Base-by-base conservation (phyloP, 2,329 filamentous ascomycete species). In the Herpotrichia juniperi region DNA sequence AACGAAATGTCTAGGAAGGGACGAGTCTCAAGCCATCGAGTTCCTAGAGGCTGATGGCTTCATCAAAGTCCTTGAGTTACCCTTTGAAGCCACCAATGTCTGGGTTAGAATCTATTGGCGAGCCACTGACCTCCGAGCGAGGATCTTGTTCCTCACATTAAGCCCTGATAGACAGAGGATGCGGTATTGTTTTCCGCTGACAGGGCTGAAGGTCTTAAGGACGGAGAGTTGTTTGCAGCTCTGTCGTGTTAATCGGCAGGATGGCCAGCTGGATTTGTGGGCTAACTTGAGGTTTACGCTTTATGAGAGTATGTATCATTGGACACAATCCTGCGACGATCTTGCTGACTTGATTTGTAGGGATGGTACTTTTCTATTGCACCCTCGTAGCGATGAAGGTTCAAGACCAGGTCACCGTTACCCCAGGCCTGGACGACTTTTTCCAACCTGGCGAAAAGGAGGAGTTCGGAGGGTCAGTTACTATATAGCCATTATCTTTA, bases 321-420 rank as follows among this genome's bases (percentile, higher is more conserved):
- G 12, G 19, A 4, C 9, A 22, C 19, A 2, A n/a, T 26, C 28
- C n/a, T 39, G 16, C 1, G 25, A 19, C 4, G 19, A 16, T 22
- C n/a, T n/a, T 37, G 40, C 56, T 61, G 28, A 64, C 17, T 24
- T 11, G 47, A 69, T 63, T 14, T 25, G 3, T 40, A 83, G 80
- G 76, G 42, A 80, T 86, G 78, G 80, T 83, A 2, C 63, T 83
- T 1, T 85, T 86, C 67, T 83, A 82, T 63, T 81, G 77, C 54
- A 80, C 80, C 0, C 79, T 84, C 49, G 66, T 85, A 9, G 82
- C 83, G 0, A 78, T 86, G 69, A 84, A 85, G 54, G 77, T 78
- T 8, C 83, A 86, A 59, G 83, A 86, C 61, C 66, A 70, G 16
- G 71, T 68, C 19, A 68, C 63, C 25, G 76, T 70, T 4, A 70